These are phyloP conservation scores for Schwanniomyces vanrijiae DNA, from an alignment of 805 yeast species.

Conservation along the genomic window DNA sequence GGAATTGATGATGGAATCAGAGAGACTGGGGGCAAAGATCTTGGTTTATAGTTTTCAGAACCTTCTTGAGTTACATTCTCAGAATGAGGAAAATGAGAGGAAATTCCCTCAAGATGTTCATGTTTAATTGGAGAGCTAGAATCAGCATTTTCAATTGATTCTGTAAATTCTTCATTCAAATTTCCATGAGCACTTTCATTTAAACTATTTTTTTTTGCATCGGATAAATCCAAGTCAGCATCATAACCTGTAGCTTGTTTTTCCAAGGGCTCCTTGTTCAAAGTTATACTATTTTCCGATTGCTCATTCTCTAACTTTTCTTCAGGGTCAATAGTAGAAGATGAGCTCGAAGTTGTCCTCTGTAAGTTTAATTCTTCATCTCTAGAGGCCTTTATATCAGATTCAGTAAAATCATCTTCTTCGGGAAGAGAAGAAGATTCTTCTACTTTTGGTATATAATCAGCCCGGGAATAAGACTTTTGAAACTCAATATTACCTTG, in stretches of 20 bases:
- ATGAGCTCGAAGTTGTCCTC: neutral
- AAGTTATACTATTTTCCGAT: constrained; percentile 12
- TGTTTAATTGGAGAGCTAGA: constrained; percentile 12
- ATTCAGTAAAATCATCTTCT: constrained; percentile 22
- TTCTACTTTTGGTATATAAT: neutral
- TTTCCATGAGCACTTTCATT: neutral
- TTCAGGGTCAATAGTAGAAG: neutral
- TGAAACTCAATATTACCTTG: neutral
- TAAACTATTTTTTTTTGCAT: constrained; percentile 12
- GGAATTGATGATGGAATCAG: too few species aligned
- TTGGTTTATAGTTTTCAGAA: neutral
- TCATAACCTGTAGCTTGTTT: constrained; percentile 60
- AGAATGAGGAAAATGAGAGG: constrained; percentile 7
- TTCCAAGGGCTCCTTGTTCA: constrained; percentile 13
- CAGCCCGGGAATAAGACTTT: neutral
- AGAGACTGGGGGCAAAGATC: too few species aligned
- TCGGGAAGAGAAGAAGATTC: constrained; percentile 19
- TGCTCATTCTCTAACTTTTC: neutral
- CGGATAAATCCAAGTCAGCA: constrained; percentile 58
- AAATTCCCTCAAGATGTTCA: constrained; percentile 9
- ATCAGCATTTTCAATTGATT: neutral
- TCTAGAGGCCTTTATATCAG: constrained; percentile 11
- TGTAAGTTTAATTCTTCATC: neutral
- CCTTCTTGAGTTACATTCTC: neutral
- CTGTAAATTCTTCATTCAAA: neutral